Conservation (phyloP, 768 basidiomycete species). For the Russula griseocarnosa region DNA sequence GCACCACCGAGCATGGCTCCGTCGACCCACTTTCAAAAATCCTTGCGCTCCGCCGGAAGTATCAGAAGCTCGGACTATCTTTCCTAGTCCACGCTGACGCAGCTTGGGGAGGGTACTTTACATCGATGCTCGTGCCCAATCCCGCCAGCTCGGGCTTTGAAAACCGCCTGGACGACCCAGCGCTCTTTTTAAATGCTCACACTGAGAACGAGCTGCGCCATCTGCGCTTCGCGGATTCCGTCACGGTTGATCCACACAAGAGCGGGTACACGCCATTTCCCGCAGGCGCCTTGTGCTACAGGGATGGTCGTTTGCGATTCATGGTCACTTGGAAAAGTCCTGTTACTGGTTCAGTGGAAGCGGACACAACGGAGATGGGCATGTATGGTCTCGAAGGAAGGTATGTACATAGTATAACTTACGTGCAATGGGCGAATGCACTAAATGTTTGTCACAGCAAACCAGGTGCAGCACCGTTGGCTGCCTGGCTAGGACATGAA, state of each 20-base stretch:
- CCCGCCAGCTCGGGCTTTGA: neutral
- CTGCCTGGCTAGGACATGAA: slow-evolving; percentile 38
- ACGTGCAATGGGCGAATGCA: neutral
- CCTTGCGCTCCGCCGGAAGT: slow-evolving; percentile 36
- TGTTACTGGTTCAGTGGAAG: slow-evolving; percentile 34
- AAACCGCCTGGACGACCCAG: slow-evolving; percentile 29
- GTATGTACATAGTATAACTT: slow-evolving; percentile 19
- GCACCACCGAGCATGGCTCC: slow-evolving; percentile 44
- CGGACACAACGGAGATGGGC: slow-evolving; percentile 38
- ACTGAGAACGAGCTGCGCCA: slow-evolving; percentile 35
- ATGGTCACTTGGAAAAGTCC: slow-evolving; percentile 41
- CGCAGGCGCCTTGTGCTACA: slow-evolving; percentile 42
- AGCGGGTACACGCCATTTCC: slow-evolving; percentile 44
- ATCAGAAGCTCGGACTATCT: slow-evolving; percentile 35
- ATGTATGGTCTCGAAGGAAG: slow-evolving; percentile 48
- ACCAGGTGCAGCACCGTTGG: slow-evolving; percentile 43
- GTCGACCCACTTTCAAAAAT: slow-evolving; percentile 42
- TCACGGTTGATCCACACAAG: slow-evolving; percentile 45
- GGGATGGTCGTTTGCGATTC: slow-evolving; percentile 38
- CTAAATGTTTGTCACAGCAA: slow-evolving; percentile 38
- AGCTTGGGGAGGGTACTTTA: slow-evolving; percentile 49
- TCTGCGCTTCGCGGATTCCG: slow-evolving; percentile 36
- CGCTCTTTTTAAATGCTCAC: slow-evolving; percentile 32
- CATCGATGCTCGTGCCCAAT: slow-evolving; percentile 33
- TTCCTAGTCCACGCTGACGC: slow-evolving; percentile 46